Base-by-base conservation (phyloP, 805 yeast species). In the Wickerhamomyces chambardii region DNA sequence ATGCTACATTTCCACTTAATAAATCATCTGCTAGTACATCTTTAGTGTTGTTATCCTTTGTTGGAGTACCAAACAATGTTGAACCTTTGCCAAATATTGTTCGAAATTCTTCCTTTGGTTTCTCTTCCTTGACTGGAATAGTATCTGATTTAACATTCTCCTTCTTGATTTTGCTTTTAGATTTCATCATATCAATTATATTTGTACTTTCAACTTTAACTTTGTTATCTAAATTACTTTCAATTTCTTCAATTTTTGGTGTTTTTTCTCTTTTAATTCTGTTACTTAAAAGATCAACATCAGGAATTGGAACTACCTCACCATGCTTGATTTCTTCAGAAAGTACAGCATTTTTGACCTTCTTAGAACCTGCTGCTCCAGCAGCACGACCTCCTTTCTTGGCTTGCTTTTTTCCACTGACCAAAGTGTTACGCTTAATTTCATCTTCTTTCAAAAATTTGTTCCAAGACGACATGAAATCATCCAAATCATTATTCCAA, bases 401-500 rank as follows among this genome's bases (percentile, higher is more conserved):
- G 36, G 51, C 63, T 26, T 63, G 58, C 16, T 71, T 63, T 31
- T 64, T 69, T 38, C 61, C 63, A 4, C 71, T 61, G n/a, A 66
- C 55, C 36, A 73, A 53, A 26, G 70, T 64, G 26, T 67, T 63
- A 42, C 86, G 72, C 38, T 69, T 70, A 38, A 69, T 71, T 36
- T 68, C 70, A 54, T 89, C 96, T 10, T 67, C 73, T 22, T 63
- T 66, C 50, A 85, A 59, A 55, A 84, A 87, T 37, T 68, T 61
- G 2, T 77, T 69, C 79, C 90, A 92, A 10, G 69, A 70, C 8
- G 46, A 64, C 39, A 73, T 50, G 56, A 92, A 90, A 1, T 61
- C 78, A 37, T 86, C 95, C 45, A 92, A 66, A 55, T 92, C 98
- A 31, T 58, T 68, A 39, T 63, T 70, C 98, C 98, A 92, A 37